These are phyloP conservation scores for Beauveria pseudobassiana DNA, from an alignment of 2,329 filamentous ascomycete species.

Conservation along the genomic window DNA sequence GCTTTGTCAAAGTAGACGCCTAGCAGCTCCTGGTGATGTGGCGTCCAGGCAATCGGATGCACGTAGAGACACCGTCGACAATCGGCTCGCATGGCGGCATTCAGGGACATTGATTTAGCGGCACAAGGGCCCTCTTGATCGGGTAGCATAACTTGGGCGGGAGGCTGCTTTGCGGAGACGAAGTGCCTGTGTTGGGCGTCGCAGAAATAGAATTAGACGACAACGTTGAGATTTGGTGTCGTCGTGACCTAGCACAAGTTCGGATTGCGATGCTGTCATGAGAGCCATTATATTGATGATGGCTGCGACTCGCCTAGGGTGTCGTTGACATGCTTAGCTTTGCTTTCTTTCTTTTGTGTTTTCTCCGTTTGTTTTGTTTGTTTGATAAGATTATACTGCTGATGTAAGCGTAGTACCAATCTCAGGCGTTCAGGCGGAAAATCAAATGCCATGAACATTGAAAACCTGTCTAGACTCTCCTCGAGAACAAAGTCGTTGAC, in stretches of 20 bases:
- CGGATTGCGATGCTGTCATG: not conserved
- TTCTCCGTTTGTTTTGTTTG: not conserved
- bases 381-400: not conserved
- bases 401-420: not conserved
- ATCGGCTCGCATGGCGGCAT: not conserved
- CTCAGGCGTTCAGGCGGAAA: too few species aligned
- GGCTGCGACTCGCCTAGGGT: not conserved
- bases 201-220: not conserved
- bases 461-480: too few species aligned
- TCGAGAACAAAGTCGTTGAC: too few species aligned
- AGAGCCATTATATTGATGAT: not conserved
- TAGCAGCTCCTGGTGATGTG: not conserved
- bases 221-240: not conserved
- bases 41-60: not conserved
- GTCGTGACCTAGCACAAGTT: not conserved
- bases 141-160: not conserved
- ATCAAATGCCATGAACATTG: too few species aligned
- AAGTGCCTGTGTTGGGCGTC: not conserved
- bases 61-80: not conserved
- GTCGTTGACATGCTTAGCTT: not conserved
- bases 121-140: not conserved
- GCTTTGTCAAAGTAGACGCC: not conserved
- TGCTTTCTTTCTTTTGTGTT: not conserved
- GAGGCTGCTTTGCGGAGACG: not conserved
- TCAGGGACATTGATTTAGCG: not conserved